Percentiles rank a stretch among this genome's conserved stretches.
These are phyloP conservation scores for Pseudocercospora pini-densiflorae DNA, from an alignment of 2,329 filamentous ascomycete species.

Conservation along the genomic window DNA sequence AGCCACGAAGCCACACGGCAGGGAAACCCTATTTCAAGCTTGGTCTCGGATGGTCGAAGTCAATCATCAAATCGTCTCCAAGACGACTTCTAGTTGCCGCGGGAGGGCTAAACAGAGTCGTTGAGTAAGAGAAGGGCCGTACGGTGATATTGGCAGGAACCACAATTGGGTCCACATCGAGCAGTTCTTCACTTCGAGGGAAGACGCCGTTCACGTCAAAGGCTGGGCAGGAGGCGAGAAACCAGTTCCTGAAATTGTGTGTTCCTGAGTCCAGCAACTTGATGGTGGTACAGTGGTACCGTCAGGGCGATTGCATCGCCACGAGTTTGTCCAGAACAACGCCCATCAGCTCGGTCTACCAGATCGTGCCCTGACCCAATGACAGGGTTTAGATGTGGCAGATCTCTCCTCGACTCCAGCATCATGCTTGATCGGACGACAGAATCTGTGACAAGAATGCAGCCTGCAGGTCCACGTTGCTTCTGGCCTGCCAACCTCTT, in stretches of 20 bases:
- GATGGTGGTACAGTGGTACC: background rate
- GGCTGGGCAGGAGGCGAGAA: background rate
- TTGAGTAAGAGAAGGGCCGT: conserved; percentile 8
- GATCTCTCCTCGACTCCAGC: background rate
- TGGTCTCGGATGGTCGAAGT: conserved; percentile 4
- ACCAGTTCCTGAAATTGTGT: background rate
- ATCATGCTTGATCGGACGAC: background rate
- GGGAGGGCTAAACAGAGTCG: conserved; percentile 2
- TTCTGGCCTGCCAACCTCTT: background rate
- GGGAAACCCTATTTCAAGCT: conserved; percentile 1
- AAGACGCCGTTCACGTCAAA: conserved; percentile 11
- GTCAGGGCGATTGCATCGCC: background rate
- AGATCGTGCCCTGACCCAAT: background rate
- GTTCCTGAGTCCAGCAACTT: background rate
- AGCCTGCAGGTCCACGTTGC: background rate
- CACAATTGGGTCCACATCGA: background rate
- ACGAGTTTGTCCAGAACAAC: conserved; percentile 4
- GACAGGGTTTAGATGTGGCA: background rate
- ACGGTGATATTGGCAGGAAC: conserved; percentile 1
- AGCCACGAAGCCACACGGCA: background rate
- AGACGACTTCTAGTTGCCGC: conserved; percentile 6
- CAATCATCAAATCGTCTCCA: background rate
- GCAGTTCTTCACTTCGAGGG: background rate
- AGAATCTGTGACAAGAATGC: background rate
- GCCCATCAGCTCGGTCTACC: conserved; percentile 2